Percentiles rank a stretch among this genome's conserved stretches.
Conservation (phyloP, 257 asterid genomes). For the Solanum pinnatisectum region DNA sequence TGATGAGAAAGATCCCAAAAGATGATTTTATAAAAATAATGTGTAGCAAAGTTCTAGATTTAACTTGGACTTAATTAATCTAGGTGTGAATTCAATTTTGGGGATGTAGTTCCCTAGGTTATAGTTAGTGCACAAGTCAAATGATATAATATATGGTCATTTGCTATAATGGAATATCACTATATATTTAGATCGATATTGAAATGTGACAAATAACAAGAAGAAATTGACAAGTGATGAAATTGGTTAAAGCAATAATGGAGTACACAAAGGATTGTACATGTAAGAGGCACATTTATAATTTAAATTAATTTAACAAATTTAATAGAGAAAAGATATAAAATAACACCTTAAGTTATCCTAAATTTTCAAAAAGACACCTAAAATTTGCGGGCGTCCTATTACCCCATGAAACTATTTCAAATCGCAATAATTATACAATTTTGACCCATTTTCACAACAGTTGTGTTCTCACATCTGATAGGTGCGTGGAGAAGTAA, state of each 20-base stretch:
- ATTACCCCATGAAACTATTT: no score
- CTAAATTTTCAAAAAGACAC: no score
- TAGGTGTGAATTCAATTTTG: neutral
- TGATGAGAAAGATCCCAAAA: neutral
- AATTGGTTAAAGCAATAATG: neutral
- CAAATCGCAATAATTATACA: no score
- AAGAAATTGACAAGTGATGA: neutral
- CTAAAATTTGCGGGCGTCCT: no score
- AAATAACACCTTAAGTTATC: no score
- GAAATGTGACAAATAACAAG: neutral
- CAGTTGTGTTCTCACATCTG: no score
- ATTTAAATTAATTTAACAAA: neutral
- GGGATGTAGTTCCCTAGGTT: neutral
- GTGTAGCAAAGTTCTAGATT: neutral
- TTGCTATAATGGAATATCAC: neutral
- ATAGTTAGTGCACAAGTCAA: neutral
- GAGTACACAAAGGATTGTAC: neutral
- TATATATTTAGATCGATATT: neutral
- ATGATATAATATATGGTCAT: neutral
- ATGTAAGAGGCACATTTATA: rapidly evolving
- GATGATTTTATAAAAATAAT: neutral
- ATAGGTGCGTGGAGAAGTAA: no score
- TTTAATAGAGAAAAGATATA: neutral
- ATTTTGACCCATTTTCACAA: no score
- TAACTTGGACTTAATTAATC: neutral